Conservation (phyloP, 169 alveolate genomes). For the Plasmodium knowlesi region DNA sequence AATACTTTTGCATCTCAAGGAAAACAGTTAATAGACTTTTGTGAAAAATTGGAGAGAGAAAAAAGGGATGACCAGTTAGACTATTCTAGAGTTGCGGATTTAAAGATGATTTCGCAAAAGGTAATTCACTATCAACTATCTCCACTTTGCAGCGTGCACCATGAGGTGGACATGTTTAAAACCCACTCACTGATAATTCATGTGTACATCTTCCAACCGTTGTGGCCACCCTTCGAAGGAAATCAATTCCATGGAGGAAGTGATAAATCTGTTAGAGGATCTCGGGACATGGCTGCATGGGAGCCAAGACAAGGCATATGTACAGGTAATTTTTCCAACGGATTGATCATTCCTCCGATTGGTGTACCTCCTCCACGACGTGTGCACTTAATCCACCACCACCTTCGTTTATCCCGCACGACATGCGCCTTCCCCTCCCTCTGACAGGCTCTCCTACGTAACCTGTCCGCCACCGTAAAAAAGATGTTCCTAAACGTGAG, state of each 20-base stretch:
- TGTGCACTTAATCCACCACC: not conserved
- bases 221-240: not conserved
- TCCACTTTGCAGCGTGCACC: not conserved
- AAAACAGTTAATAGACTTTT: not conserved
- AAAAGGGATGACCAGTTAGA: not conserved
- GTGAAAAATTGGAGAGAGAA: constrained; percentile 15
- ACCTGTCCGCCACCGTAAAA: not conserved
- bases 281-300: not conserved
- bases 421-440: not conserved
- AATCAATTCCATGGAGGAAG: constrained; percentile 24
- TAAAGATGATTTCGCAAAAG: constrained; percentile 14
- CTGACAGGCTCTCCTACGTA: constrained; percentile 1
- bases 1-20: constrained; percentile 32
- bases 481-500: constrained; percentile 28
- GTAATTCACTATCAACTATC: not conserved
- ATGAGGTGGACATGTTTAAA: not conserved
- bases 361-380: not conserved
- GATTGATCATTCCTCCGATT: not conserved
- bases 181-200: not conserved
- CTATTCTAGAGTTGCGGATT: constrained; percentile 19
- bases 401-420: not conserved
- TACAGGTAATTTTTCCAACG: constrained; percentile 7
- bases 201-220: not conserved
- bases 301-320: constrained; percentile 2
- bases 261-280: not conserved